Evolutionary conservation across 2,329 filamentous ascomycete species (phyloP), one percentile per base, ranked within the genome.

Genomic region (Nemania serpens): DNA sequence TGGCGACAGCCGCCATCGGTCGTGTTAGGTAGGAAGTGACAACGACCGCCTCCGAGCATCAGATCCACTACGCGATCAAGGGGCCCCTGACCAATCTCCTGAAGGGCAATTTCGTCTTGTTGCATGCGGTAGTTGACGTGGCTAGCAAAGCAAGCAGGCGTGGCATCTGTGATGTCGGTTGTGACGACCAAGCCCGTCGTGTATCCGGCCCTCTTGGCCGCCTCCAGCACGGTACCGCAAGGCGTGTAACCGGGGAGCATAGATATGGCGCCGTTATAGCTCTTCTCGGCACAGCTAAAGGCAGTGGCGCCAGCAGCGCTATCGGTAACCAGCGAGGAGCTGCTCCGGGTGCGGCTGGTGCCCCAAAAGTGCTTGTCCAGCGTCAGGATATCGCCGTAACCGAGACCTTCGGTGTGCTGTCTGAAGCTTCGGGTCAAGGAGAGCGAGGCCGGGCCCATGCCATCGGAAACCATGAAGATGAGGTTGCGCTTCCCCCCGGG

Each of bases 391-490:
- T 97, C 87, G 69, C 88, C 84, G 67, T 84, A 84, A 0, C 91
- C 88, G n/a, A 96, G 81, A 5, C 83, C 86, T 41, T 91, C 84
- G 56, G 88, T 82, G 68, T 89, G 85, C 76, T 99, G 95, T 67
- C 91, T 87, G 79, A 90, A 99, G 73, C 88, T 91, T 58, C 95
- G 85, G 6, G 95, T 97, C 74, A 99, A 77, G 25, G 90, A 90
- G 55, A 99, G 82, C 69, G 91, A 94, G 9, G 95, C 91, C 7
- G 95, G 95, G 0, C 95, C 95, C 95, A 99, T 99, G 71, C 95
- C 95, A 75, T 99, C 95, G 0, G 92, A 97, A 39, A 99, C 94
- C 95, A 99, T 99, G 81, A 99, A 98, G 70, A 99, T 89, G 55
- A 99, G 82, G 76, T 98, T 99, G 56, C 91, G 86, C 82, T 98